Evolutionary conservation across 2,329 filamentous ascomycete species (phyloP).

Genomic region (Macrophomina tecta): DNA sequence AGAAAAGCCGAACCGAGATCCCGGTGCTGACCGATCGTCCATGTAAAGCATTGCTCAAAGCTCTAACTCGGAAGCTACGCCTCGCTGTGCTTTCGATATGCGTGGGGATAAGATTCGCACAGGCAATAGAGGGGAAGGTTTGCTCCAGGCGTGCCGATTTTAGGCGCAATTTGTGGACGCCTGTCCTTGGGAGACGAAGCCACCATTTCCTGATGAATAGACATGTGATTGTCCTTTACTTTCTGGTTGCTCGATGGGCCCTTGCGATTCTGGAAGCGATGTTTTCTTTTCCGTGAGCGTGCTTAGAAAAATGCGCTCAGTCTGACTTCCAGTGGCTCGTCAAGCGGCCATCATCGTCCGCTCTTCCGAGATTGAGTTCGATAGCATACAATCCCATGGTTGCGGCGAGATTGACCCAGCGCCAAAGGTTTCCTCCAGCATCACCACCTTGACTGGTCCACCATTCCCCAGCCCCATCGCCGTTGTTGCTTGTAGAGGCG

Average conservation of each 20-base stretch:
- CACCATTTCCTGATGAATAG: neutral
- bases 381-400: conserved; percentile 91
- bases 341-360: conserved; percentile 75
- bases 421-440: conserved; percentile 83
- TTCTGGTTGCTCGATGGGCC: neutral
- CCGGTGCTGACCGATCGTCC: neutral
- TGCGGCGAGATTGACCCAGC: conserved; percentile 89
- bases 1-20: neutral
- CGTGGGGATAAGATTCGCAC: neutral
- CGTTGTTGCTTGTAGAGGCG: conserved; percentile 68
- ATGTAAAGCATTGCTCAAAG: neutral
- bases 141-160: neutral
- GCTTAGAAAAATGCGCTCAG: conserved; percentile 54
- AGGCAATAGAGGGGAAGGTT: neutral
- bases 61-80: neutral
- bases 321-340: conserved; percentile 93
- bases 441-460: conserved; percentile 88
- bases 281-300: neutral
- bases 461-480: conserved; percentile 65
- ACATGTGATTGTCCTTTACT: neutral
- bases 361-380: conserved; percentile 85
- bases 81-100: neutral
- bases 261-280: neutral
- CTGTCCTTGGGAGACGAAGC: neutral
- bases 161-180: neutral